Evolutionary conservation across 2,329 filamentous ascomycete species (phyloP).

Genomic region (Colletotrichum tofieldiae): DNA sequence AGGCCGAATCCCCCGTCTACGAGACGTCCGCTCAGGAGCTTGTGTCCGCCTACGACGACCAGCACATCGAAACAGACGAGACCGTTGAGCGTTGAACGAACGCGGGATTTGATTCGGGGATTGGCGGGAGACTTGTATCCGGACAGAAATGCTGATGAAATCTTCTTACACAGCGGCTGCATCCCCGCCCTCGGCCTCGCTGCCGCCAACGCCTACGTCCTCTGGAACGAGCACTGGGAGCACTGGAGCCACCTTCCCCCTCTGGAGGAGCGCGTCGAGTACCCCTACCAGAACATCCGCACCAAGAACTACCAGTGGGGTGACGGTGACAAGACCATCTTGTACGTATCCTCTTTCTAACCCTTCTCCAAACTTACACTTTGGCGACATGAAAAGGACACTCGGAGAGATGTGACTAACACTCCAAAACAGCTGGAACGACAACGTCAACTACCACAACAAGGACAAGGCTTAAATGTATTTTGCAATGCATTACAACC

Average conservation of each 20-base stretch:
- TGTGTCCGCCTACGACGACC: not conserved
- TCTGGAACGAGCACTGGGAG: slow-evolving; percentile 98
- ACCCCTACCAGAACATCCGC: slow-evolving; percentile 98
- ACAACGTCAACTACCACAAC: slow-evolving; percentile 96
- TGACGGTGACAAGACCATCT: slow-evolving; percentile 90
- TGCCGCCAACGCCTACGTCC: slow-evolving; percentile 86
- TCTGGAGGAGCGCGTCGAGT: slow-evolving; percentile 92
- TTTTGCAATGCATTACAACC: slow-evolving; percentile 32
- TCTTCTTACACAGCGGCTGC: slow-evolving; percentile 73
- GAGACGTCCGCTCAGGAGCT: not conserved
- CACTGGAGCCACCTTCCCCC: slow-evolving; percentile 90
- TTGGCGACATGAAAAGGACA: not conserved
- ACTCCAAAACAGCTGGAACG: slow-evolving; percentile 82
- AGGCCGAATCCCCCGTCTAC: slow-evolving; percentile 46
- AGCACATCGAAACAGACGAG: not conserved
- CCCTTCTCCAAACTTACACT: not conserved
- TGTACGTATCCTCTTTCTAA: slow-evolving; percentile 66
- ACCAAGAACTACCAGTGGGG: slow-evolving; percentile 97
- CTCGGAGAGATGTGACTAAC: slow-evolving; percentile 41
- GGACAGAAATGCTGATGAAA: slow-evolving; percentile 16
- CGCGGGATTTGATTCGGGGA: slow-evolving; percentile 7
- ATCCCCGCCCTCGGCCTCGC: slow-evolving; percentile 81
- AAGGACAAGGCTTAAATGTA: slow-evolving; percentile 76
- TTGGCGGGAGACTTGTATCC: not conserved
- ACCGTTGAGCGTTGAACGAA: not conserved